Evolutionary conservation across 441 rosid species (phyloP).

Genomic region (Biscutella laevigata): DNA sequence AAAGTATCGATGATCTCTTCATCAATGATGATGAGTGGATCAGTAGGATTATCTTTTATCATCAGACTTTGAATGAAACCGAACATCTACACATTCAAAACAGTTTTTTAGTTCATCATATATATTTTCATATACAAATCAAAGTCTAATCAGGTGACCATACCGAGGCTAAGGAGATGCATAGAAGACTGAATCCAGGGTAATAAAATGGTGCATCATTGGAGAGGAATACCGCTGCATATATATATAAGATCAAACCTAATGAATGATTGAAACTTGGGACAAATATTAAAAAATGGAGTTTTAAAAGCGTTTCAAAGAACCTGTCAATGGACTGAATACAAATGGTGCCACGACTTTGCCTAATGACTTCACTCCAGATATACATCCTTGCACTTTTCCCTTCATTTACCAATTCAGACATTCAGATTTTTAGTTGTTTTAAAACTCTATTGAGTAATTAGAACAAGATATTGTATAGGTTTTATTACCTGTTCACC

Average conservation of each 20-base stretch:
- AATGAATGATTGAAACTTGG: background rate
- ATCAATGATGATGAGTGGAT: too few species aligned
- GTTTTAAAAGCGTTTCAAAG: background rate
- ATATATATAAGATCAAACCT: background rate
- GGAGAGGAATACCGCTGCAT: slow-evolving; percentile 71
- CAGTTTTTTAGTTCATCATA: too few species aligned
- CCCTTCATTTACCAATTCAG: slow-evolving; percentile 46
- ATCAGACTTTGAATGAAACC: too few species aligned
- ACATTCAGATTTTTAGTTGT: background rate
- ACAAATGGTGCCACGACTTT: slow-evolving; percentile 67
- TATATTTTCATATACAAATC: background rate
- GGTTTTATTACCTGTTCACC: slow-evolving; percentile 58
- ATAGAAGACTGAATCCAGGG: slow-evolving; percentile 78
- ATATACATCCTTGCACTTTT: slow-evolving; percentile 86
- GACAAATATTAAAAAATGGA: background rate
- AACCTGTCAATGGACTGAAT: slow-evolving; percentile 84
- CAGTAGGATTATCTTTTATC: too few species aligned
- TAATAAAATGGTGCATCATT: slow-evolving; percentile 60
- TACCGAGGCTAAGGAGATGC: slow-evolving; percentile 56
- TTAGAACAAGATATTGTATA: background rate
- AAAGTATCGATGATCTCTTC: too few species aligned
- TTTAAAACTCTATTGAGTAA: background rate
- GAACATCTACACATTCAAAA: too few species aligned
- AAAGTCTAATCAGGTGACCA: background rate
- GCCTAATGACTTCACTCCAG: slow-evolving; percentile 63